Conservation (phyloP, 139 green algal genomes). For the Volvox africanus region DNA sequence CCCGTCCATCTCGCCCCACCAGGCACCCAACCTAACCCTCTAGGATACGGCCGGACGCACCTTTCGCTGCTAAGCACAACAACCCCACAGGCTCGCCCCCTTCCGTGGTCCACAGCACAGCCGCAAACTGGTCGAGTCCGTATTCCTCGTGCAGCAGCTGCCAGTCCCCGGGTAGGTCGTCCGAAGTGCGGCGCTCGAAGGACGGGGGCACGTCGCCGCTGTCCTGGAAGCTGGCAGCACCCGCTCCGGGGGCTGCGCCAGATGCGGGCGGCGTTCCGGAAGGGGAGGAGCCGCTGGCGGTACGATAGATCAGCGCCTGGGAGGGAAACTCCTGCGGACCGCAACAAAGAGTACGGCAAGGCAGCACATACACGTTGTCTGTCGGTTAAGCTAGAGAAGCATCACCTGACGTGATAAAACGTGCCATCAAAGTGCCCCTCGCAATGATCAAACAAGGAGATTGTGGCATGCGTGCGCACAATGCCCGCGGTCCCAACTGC, state of each 20-base stretch:
- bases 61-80: neutral
- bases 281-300: neutral
- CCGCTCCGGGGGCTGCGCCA: too few relatives aligned
- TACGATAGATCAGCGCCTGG: neutral
- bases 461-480: too few relatives aligned
- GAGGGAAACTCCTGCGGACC: neutral
- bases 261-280: neutral
- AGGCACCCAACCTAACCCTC: neutral
- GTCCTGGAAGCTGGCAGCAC: neutral
- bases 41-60: neutral
- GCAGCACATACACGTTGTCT: too few relatives aligned
- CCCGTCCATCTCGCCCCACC: too few relatives aligned
- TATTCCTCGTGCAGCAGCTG: neutral
- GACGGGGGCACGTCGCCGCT: neutral
- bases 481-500: too few relatives aligned
- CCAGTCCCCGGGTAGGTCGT: constrained; percentile 24
- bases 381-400: neutral
- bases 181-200: neutral
- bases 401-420: neutral
- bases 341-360: neutral
- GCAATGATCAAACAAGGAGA: too few relatives aligned
- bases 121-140: constrained; percentile 10
- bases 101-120: neutral
- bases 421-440: too few relatives aligned
- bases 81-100: neutral